Evolutionary conservation across 1,139 yeast species (phyloP).

Genomic region (Geotrichum fermentans): DNA sequence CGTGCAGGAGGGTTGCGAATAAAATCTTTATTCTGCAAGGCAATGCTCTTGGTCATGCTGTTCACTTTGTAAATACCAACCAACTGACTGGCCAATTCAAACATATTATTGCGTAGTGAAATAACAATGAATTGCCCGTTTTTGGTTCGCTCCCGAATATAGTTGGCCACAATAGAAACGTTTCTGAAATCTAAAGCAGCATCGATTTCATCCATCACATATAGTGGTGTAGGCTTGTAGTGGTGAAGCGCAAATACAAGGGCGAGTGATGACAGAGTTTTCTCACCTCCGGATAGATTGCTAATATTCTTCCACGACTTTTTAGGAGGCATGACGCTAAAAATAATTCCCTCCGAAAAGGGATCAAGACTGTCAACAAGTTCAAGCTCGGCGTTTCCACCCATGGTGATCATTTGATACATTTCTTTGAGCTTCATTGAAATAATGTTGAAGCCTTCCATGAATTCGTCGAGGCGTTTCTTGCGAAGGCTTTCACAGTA

Average conservation of each 20-base stretch:
- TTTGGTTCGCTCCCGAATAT: conserved; percentile 90
- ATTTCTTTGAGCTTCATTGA: conserved; percentile 88
- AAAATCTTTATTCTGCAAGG: conserved; percentile 59
- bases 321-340: conserved; percentile 98
- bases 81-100: conserved; percentile 87
- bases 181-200: conserved; percentile 97
- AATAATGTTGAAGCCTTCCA: conserved; percentile 85
- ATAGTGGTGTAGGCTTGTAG: conserved; percentile 94
- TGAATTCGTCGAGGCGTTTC: conserved; percentile 78
- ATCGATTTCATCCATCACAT: conserved; percentile 99
- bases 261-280: conserved; percentile 90
- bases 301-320: conserved; percentile 96
- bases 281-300: conserved; percentile 95
- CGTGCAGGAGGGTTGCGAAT: background rate
- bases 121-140: conserved; percentile 96
- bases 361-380: conserved; percentile 95
- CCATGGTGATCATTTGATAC: conserved; percentile 99
- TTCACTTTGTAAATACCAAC: conserved; percentile 94
- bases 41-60: conserved; percentile 82
- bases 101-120: conserved; percentile 94
- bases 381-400: conserved; percentile 97
- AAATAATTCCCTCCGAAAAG: conserved; percentile 93
- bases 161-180: conserved; percentile 95
- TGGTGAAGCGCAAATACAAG: conserved; percentile 94
- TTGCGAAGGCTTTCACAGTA: conserved; percentile 67